Evolutionary conservation across 2,329 filamentous ascomycete species (phyloP).

Genomic region (Penicillium hesseltinei): DNA sequence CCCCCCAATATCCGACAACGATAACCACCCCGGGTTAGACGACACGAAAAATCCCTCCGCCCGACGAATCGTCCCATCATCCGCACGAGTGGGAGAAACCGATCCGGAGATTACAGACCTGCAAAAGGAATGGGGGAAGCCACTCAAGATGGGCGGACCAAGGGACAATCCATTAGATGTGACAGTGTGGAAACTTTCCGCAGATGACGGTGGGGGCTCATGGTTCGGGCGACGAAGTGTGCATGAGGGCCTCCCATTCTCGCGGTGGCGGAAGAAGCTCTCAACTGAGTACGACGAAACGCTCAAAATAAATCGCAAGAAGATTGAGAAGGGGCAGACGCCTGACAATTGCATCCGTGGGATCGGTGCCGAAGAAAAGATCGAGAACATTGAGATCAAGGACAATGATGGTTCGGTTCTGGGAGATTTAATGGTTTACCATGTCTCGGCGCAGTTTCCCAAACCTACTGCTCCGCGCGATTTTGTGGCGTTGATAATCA

Average conservation of each 20-base stretch:
- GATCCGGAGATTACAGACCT: constrained; percentile 58
- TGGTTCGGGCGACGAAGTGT: constrained; percentile 89
- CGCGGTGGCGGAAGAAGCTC: constrained; percentile 73
- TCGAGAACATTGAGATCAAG: constrained; percentile 63
- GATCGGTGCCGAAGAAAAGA: constrained; percentile 73
- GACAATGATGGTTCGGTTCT: constrained; percentile 36
- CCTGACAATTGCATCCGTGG: constrained; percentile 78
- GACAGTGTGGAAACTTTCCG: constrained; percentile 73
- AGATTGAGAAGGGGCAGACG: constrained; percentile 63
- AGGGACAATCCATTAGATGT: constrained; percentile 75
- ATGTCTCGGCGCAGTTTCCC: constrained; percentile 85
- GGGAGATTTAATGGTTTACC: constrained; percentile 61
- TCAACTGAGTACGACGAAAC: constrained; percentile 77
- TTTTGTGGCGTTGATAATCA: constrained; percentile 77
- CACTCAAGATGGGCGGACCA: constrained; percentile 58
- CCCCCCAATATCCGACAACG: constrained; percentile 39
- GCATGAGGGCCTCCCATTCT: constrained; percentile 74
- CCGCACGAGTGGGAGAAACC: constrained; percentile 50
- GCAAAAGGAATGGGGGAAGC: constrained; percentile 82
- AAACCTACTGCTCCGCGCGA: constrained; percentile 84
- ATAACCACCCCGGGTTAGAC: constrained; percentile 37
- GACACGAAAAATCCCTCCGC: constrained; percentile 31
- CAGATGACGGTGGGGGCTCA: constrained; percentile 76
- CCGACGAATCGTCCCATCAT: constrained; percentile 54
- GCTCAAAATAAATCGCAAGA: constrained; percentile 66